Evolutionary conservation across 129 eudicot genomes (phyloP).

Genomic region (Saposhnikovia divaricata): DNA sequence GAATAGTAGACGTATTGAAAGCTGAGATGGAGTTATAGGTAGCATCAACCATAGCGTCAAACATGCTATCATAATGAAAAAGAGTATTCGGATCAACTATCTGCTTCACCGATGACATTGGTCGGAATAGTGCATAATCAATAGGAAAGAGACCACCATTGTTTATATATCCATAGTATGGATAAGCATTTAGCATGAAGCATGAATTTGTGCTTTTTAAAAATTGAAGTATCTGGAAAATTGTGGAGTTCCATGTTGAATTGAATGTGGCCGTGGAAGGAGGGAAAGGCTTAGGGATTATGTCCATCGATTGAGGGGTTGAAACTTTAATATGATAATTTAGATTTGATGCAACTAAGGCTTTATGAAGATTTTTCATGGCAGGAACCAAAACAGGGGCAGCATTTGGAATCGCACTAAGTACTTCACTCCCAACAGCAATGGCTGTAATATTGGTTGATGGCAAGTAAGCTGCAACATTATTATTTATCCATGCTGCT

Average conservation of each 20-base stretch:
- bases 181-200: slow-evolving; percentile 78
- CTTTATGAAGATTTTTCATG: slow-evolving; percentile 63
- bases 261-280: slow-evolving; percentile 80
- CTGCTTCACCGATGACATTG: slow-evolving; percentile 56
- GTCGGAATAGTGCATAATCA: slow-evolving; percentile 68
- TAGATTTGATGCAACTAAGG: slow-evolving; percentile 69
- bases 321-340: slow-evolving; percentile 60
- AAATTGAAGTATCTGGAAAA: slow-evolving; percentile 45
- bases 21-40: slow-evolving; percentile 58
- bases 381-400: slow-evolving; percentile 64
- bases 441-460: slow-evolving; percentile 77
- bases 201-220: slow-evolving; percentile 50
- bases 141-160: slow-evolving; percentile 63
- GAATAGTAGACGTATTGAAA: slow-evolving; percentile 45
- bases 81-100: slow-evolving; percentile 86
- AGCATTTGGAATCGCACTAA: slow-evolving; percentile 54
- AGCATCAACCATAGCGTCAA: slow-evolving; percentile 91
- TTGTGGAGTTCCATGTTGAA: slow-evolving; percentile 49
- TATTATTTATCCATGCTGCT: slow-evolving; percentile 64
- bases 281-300: slow-evolving; percentile 66
- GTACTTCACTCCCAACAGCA: slow-evolving; percentile 75
- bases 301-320: slow-evolving; percentile 60
- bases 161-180: slow-evolving; percentile 62
- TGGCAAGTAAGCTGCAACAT: slow-evolving; percentile 72
- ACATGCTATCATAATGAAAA: slow-evolving; percentile 73